Base-by-base conservation (phyloP, 2,329 filamentous ascomycete genomes). In the Colletotrichum sp. region DNA sequence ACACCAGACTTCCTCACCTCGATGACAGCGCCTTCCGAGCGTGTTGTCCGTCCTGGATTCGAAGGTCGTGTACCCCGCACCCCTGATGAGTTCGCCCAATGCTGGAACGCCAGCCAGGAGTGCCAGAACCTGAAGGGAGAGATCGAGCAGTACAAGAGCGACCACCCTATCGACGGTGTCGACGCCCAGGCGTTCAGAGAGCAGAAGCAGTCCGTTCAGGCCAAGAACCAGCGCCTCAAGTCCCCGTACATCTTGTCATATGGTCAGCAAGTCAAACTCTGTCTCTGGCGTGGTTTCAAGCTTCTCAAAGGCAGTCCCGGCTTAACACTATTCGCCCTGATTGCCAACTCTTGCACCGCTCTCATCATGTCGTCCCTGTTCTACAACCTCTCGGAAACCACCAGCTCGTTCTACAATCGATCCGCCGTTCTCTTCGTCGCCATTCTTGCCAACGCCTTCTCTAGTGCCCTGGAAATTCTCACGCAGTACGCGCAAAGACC, bases 1-100 rank as follows among this genome's bases (percentile, higher is more conserved):
- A 95, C 93, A 1, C 91, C 93, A 1, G 94, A 95, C 81, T 95
- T 95, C 84, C 84, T 96, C 67, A 95, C 94, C 5, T 92, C 92
- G 4, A 84, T 89, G 9, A 88, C 87, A 0, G 80, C 78, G 8
- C 80, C 84, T 82, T 78, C 81, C 3, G 81, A 83, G 43, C 81
- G 81, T 43, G 69, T 78, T 10, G 66, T 81, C 10, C 77, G 75
- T 28, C 76, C 78, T 6, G 81, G 81, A 1, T 82, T 77, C 21
- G 80, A 82, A 56, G 77, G 78, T 61, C 77, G 72, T 26, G 81
- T 80, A 3, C 82, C 82, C 2, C 78, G 81, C 18, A 83, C 81
- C 16, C 77, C 82, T 8, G 82, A 84, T 52, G 82, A 83, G 34
- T 83, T 83, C 58, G 80, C 79, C 18, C 65, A 77, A 21, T 76